Evolutionary conservation across 805 yeast species (phyloP), one percentile per base, ranked within the genome.

Genomic region (Naumovozyma dairenensis): DNA sequence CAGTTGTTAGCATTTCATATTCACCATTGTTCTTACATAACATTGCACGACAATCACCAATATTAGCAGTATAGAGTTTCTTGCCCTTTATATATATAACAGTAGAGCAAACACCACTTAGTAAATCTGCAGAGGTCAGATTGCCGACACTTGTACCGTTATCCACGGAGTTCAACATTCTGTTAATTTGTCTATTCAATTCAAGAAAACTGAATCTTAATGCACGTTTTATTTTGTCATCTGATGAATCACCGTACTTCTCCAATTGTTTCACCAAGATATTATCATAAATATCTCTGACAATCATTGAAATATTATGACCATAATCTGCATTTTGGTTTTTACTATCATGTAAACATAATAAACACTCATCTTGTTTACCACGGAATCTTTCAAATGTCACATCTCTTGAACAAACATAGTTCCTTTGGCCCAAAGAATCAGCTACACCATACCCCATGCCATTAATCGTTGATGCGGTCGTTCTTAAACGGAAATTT

Each of bases 371-470:
- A 46, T 82, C 79, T 29, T 80, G 80, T 35, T 77, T 77, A 14
- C 94, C 94, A 39, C 95, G 68, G 59, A 87, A 85, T 46, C 81
- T 77, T 49, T 86, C 95, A 43, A 81, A 71, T 22, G 92, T 87
- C 25, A 83, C 74, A 60, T 92, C 98, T 49, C 94, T 71, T 5
- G 80, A 72, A 0, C 86, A 71, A 3, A 92, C 71, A 30, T 66
- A 64, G 17, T 74, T 73, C 32, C 76, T 63, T 33, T 66, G 66
- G 1, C 95, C 95, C 45, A 89, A 65, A 3, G 80, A 66, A 57
- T 92, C 99, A 1, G 96, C 80, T 32, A 92, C 86, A 52, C 98
- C 98, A 51, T 86, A 85, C 0, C 85, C 76, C 63, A 82, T 71
- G 29, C 72, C 73, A 31, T 80, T 78, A 16, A 84, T 59, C 32